A percentile compares a stretch with the other conserved stretches of the same genome.
phyloP scores from a whole-genome alignment of 202 grass and related monocot genomes.

The Hordeum pubiflorum region DNA sequence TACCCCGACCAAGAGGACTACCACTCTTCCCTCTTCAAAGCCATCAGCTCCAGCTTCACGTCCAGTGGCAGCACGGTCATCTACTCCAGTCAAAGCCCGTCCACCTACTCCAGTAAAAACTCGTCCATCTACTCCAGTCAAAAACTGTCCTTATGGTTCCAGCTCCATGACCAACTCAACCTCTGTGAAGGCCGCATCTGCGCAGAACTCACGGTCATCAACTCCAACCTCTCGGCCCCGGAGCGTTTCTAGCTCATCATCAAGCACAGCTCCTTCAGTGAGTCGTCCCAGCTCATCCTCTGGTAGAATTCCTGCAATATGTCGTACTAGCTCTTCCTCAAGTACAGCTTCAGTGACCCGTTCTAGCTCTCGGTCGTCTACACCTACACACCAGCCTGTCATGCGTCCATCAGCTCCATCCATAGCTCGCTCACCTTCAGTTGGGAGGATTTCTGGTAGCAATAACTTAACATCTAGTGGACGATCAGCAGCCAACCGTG shows the following conservation, averaged over 20 bases:
- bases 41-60: conserved; percentile 40
- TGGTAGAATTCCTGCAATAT: conserved; percentile 33
- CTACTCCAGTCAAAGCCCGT: conserved; percentile 60
- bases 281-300: conserved; percentile 40
- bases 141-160: conserved; percentile 32
- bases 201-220: conserved; percentile 62
- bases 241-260: conserved; percentile 37
- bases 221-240: conserved; percentile 55
- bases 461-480: conserved; percentile 38
- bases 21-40: conserved; percentile 45
- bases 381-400: conserved; percentile 50
- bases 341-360: conserved; percentile 38
- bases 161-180: conserved; percentile 20
- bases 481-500: conserved; percentile 32
- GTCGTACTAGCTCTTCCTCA: conserved; percentile 44
- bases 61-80: conserved; percentile 46
- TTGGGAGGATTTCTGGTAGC: conserved; percentile 43
- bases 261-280: conserved; percentile 37
- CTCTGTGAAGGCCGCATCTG: conserved; percentile 29
- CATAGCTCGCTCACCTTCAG: conserved; percentile 53
- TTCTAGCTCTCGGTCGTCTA: conserved; percentile 67
- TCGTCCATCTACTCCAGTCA: conserved; percentile 57
- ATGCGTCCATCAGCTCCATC: conserved; percentile 34
- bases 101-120: conserved; percentile 49
- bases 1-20: conserved; percentile 50